Conservation (phyloP, 129 eudicot species). For the Pittosporum tobira region DNA sequence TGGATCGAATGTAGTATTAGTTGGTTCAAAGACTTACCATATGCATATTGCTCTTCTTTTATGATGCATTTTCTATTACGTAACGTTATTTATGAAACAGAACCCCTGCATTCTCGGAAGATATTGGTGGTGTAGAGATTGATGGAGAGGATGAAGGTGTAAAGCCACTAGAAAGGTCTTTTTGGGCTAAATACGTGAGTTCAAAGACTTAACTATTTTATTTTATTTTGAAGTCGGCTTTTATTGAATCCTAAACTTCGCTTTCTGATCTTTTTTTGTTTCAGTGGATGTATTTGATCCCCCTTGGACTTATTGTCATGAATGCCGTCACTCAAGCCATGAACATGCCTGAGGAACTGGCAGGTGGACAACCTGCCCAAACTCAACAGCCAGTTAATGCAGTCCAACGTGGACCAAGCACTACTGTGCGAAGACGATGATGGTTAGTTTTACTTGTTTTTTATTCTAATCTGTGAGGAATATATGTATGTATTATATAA, state of each 20-base stretch:
- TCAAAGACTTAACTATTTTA: background rate
- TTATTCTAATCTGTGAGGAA: background rate
- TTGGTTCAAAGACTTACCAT: too few relatives aligned
- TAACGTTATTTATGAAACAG: slow-evolving; percentile 27
- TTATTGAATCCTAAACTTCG: background rate
- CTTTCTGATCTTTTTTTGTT: slow-evolving; percentile 6
- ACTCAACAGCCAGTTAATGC: slow-evolving; percentile 49
- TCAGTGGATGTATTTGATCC: slow-evolving; percentile 97
- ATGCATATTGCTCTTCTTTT: background rate
- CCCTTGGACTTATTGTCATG: slow-evolving; percentile 87
- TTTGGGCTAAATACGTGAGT: slow-evolving; percentile 99
- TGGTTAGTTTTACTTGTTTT: slow-evolving; percentile 9
- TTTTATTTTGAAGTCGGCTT: background rate
- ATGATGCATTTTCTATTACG: background rate
- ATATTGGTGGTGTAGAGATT: slow-evolving; percentile 34
- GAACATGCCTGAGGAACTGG: slow-evolving; percentile 92
- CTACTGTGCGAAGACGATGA: slow-evolving; percentile 81
- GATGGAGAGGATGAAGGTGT: slow-evolving; percentile 62
- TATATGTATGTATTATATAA: too few relatives aligned
- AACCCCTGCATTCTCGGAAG: slow-evolving; percentile 88
- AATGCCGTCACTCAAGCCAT: slow-evolving; percentile 90
- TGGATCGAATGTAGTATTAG: too few relatives aligned
- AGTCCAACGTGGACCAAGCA: slow-evolving; percentile 43
- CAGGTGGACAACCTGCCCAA: slow-evolving; percentile 60
- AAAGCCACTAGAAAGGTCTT: slow-evolving; percentile 72